Base-by-base conservation (phyloP, 768 basidiomycete genomes). In the Candolleomyces efflorescens region DNA sequence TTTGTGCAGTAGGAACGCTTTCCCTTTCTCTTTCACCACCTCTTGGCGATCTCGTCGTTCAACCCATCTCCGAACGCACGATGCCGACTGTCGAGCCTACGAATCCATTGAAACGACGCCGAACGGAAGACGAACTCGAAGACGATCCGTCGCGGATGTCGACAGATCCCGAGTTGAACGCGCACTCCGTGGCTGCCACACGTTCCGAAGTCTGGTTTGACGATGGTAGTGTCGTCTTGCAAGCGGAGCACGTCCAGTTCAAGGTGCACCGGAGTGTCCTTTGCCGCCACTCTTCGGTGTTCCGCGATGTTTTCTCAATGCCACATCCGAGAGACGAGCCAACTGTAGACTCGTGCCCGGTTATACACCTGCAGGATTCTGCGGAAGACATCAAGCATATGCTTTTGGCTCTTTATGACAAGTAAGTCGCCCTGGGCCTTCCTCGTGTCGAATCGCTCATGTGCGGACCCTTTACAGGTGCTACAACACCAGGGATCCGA, bases 231-330 rank as follows among this genome's bases (percentile, higher is more conserved):
- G 47, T 69, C 52, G 52, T 69, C 5, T 22, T 69, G 5, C 64
- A 64, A 54, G 62, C 68, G 2, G 60, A 60, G 27, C 26, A 44
- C 23, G 63, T 54, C 15, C 63, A 68, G 49, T 71, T 68, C 51
- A 62, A 59, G 17, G 64, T 69, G 10, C 64, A 67, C 49, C 54
- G 63, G 7, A 23, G 43, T 6, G 41, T 69, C 3, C 54, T 71
- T 1, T 52, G 66, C 3, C 38, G 56, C 6, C 58, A 67, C 17
- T 69, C 66, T 2, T 45, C 54, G 0, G 32, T 69, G 11, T 70
- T 69, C 54, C 27, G 49, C n/a, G 64, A 65, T 44, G 65, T 71
- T 63, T 68, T 71, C 41, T 20, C 53, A 6, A 43, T 64, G 3
- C 62, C 64, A 5, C 64, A 62, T 46, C 60, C 64, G 3, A 12